phyloP scores from a whole-genome alignment of 305 asterid species.

The Fraxinus ornus region DNA sequence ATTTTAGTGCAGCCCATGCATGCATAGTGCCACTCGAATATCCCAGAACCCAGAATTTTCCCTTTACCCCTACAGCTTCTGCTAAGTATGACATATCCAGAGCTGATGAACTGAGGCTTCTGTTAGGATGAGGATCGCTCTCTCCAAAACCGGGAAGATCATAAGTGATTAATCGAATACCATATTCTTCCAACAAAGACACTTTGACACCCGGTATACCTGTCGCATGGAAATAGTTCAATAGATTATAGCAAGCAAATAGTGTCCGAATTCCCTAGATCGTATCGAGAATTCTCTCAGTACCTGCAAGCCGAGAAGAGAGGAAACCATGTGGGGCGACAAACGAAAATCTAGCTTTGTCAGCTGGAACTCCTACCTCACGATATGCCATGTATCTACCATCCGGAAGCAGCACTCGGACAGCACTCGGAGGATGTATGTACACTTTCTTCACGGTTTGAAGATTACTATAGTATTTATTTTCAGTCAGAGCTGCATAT shows the following conservation, averaged over 20 bases:
- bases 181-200: conserved; percentile 70
- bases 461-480: conserved; percentile 32
- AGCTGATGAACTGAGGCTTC: conserved; percentile 73
- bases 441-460: conserved; percentile 46
- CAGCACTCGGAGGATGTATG: conserved; percentile 70
- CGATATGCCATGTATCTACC: conserved; percentile 74
- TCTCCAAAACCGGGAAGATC: conserved; percentile 97
- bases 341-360: conserved; percentile 58
- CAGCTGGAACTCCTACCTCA: conserved; percentile 65
- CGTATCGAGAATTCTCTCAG: neutral
- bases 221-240: conserved; percentile 20
- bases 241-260: neutral
- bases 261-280: neutral
- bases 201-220: conserved; percentile 65
- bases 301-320: conserved; percentile 84
- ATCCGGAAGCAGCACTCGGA: conserved; percentile 64
- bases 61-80: conserved; percentile 50
- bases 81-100: conserved; percentile 67
- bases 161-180: conserved; percentile 68
- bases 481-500: conserved; percentile 55
- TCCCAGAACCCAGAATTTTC: conserved; percentile 81
- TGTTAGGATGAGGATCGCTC: conserved; percentile 70
- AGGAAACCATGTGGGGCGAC: conserved; percentile 65
- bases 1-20: conserved; percentile 85
- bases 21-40: conserved; percentile 75